Conservation (phyloP, 2,329 filamentous ascomycete species). For the Diplodia scrobiculata region DNA sequence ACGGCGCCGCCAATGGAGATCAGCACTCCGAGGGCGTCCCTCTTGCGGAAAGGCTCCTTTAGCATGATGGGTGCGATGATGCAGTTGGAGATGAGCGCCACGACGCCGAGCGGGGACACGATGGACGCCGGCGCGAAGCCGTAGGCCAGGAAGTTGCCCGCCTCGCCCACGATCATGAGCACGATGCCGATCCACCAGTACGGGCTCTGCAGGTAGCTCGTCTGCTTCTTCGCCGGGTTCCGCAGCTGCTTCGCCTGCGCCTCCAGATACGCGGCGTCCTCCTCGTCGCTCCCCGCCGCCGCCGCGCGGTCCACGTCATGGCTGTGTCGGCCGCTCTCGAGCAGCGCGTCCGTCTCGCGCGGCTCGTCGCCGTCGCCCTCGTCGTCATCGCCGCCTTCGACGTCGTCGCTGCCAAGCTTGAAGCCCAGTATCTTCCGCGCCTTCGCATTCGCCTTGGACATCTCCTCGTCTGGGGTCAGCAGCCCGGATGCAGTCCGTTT, state of each 20-base stretch:
- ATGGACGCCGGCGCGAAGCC: slow-evolving; percentile 97
- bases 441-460: slow-evolving; percentile 22
- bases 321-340: neutral
- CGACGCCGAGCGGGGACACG: slow-evolving; percentile 94
- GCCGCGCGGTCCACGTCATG: neutral
- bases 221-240: slow-evolving; percentile 50
- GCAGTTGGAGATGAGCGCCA: slow-evolving; percentile 94
- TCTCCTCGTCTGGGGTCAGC: slow-evolving; percentile 12
- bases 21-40: slow-evolving; percentile 85
- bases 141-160: slow-evolving; percentile 95
- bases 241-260: slow-evolving; percentile 39
- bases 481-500: neutral
- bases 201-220: slow-evolving; percentile 82
- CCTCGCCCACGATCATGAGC: slow-evolving; percentile 88
- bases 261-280: slow-evolving; percentile 37
- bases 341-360: slow-evolving; percentile 23
- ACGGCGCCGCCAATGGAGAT: slow-evolving; percentile 86
- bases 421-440: slow-evolving; percentile 28
- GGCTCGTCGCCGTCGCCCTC: slow-evolving; percentile 3
- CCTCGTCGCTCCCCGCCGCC: slow-evolving; percentile 1
- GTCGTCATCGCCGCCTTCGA: slow-evolving; percentile 16
- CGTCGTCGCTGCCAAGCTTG: slow-evolving; percentile 29
- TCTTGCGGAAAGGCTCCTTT: slow-evolving; percentile 80
- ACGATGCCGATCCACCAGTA: slow-evolving; percentile 97
- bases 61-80: slow-evolving; percentile 93